Base-by-base conservation (phyloP, 2,329 filamentous ascomycete genomes). In the Kalmusia sp. region DNA sequence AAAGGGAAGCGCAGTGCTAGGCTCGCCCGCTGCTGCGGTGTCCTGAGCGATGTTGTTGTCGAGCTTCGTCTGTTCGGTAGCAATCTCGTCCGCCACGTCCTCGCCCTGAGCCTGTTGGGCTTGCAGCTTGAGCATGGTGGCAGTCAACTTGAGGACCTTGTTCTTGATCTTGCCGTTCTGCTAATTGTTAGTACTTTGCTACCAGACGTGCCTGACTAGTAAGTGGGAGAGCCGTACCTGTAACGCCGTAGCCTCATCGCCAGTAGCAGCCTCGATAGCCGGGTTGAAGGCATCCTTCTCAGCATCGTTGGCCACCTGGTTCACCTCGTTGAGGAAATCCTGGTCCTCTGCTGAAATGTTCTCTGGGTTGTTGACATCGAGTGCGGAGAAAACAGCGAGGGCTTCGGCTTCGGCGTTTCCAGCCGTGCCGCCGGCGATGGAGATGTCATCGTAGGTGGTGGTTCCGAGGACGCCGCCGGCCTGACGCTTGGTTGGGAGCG, bases 151-250 rank as follows among this genome's bases (percentile, higher is more conserved):
- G 47, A 85, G 70, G 21, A 86, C 81, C 76, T 85, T 85, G 75
- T 85, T 85, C 78, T 85, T 84, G 64, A 79, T 85, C 74, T 85
- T 85, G 62, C 83, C 82, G 45, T 76, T 76, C 71, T 82, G 74
- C 9, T 5, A 4, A n/a, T 15, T 11, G 17, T 39, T 9, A 24
- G 17, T 9, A 22, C 21, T 8, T 11, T 39, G 28, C 27, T 31
- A 28, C 22, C n/a, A 43, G 3, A 31, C 9, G 11, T 9, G 22
- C 19, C 12, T n/a, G n/a, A 21, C 37, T 38, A 45, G 41, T 15
- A 21, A 44, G 24, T 28, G 24, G 24, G 8, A 11, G 17, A 7
- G 12, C 57, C 56, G 9, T 55, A 68, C 66, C 52, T 64, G 51
- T 14, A 85, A 74, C 9, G 80, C 79, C 33, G 74, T 78, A 0